Conservation (phyloP, 306 rosid genomes). For the Fagus sylvatica region DNA sequence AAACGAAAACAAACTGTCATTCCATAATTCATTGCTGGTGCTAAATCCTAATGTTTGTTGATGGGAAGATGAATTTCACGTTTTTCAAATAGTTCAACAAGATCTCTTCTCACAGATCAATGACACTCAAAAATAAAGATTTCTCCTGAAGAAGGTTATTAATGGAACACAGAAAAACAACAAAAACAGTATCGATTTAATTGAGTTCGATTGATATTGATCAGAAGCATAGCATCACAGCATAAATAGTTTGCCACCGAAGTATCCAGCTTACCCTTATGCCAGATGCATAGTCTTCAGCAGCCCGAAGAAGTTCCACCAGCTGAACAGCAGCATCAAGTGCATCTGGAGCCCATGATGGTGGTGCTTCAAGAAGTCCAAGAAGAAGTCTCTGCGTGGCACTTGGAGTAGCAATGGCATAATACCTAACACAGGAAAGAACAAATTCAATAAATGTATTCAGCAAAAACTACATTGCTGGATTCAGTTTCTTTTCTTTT, state of each 20-base stretch:
- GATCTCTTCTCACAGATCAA: not conserved
- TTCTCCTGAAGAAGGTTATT: conserved; percentile 8
- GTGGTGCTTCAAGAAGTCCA: conserved; percentile 98
- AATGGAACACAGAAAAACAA: conserved; percentile 12
- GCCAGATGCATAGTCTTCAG: conserved; percentile 98
- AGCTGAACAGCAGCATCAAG: conserved; percentile 99
- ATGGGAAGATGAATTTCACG: not conserved
- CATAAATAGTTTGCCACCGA: conserved; percentile 17
- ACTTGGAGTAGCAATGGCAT: conserved; percentile 99
- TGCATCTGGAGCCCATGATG: conserved; percentile 99
- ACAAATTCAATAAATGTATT: conserved; percentile 17
- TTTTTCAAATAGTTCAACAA: not conserved
- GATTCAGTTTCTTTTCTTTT: not conserved
- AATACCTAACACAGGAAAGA: conserved; percentile 53
- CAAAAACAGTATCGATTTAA: not conserved
- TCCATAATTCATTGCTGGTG: no score
- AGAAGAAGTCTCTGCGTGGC: conserved; percentile 99
- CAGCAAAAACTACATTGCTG: conserved; percentile 7
- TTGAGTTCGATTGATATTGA: conserved; percentile 5
- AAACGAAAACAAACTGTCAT: no score
- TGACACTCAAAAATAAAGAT: not conserved
- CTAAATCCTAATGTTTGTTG: not conserved
- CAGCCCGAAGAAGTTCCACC: conserved; percentile 98
- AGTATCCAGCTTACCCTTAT: conserved; percentile 73
- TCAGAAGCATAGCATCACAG: conserved; percentile 11